Evolutionary conservation across 306 rosid species (phyloP).

Genomic region (Trichosanthes truncata): DNA sequence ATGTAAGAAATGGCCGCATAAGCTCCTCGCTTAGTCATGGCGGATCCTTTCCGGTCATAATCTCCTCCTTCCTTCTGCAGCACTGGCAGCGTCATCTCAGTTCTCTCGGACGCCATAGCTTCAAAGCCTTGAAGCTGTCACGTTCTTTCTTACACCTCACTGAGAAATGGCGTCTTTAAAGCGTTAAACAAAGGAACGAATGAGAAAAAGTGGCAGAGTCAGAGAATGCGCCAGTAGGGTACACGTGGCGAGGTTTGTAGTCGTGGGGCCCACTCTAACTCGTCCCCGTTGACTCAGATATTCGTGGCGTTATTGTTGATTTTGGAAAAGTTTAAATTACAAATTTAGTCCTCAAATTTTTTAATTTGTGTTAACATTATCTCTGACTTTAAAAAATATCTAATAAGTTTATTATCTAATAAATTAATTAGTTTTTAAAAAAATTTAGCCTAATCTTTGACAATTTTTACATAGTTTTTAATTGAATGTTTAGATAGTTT

Average conservation of each 20-base stretch:
- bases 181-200: background rate
- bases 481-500: no score
- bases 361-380: no score
- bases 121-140: background rate
- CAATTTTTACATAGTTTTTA: no score
- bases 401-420: no score
- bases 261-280: background rate
- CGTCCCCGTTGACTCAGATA: background rate
- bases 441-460: no score
- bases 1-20: slow-evolving; percentile 60
- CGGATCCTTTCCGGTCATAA: slow-evolving; percentile 20
- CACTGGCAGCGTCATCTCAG: slow-evolving; percentile 20
- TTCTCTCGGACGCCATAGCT: slow-evolving; percentile 13
- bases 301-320: background rate
- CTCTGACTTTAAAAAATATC: no score
- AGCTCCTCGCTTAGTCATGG: slow-evolving; percentile 50
- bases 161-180: background rate
- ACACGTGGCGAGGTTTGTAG: background rate
- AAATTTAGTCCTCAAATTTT: no score
- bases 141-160: background rate
- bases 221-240: background rate
- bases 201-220: background rate
- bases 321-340: no score
- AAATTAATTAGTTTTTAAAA: no score
- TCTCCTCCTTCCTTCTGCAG: slow-evolving; percentile 10